Evolutionary conservation across 495 filamentous ascomycete species (phyloP).

Genomic region (Daldinia childiae): DNA sequence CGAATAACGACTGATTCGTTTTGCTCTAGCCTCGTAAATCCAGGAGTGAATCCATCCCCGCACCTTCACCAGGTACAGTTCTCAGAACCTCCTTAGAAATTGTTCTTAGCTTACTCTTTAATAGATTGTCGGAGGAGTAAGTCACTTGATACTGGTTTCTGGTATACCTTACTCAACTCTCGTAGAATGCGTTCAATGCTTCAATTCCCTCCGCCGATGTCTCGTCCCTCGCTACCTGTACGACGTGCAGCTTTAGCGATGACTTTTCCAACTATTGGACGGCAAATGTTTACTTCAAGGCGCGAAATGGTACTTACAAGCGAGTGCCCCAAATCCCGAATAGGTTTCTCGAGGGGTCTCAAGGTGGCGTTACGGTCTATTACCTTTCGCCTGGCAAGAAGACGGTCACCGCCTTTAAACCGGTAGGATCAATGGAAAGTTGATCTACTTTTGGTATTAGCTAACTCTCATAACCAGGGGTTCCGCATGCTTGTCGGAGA

Average conservation of each 20-base stretch:
- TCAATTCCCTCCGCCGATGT: conserved; percentile 50
- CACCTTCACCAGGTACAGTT: conserved; percentile 35
- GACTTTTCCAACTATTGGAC: conserved; percentile 60
- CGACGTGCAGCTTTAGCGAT: conserved; percentile 50
- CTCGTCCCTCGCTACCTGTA: conserved; percentile 46
- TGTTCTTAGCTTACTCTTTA: conserved; percentile 2
- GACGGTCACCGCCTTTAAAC: conserved; percentile 57
- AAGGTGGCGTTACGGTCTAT: conserved; percentile 57
- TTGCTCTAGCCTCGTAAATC: conserved; percentile 35
- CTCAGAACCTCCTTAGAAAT: neutral
- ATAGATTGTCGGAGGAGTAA: conserved; percentile 40
- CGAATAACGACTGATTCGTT: conserved; percentile 9
- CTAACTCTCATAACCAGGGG: conserved; percentile 29
- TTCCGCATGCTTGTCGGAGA: conserved; percentile 53
- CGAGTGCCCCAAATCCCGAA: conserved; percentile 55
- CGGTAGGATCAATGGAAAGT: conserved; percentile 38
- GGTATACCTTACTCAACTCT: neutral
- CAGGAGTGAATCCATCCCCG: conserved; percentile 41
- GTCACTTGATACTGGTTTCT: neutral
- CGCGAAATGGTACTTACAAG: conserved; percentile 54
- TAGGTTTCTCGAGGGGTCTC: conserved; percentile 45
- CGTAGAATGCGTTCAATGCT: conserved; percentile 50
- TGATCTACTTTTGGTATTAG: neutral
- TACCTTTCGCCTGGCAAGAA: conserved; percentile 54
- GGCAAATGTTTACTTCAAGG: conserved; percentile 54